Evolutionary conservation across 768 basidiomycete species (phyloP).

Genomic region (Auricularia sp.): DNA sequence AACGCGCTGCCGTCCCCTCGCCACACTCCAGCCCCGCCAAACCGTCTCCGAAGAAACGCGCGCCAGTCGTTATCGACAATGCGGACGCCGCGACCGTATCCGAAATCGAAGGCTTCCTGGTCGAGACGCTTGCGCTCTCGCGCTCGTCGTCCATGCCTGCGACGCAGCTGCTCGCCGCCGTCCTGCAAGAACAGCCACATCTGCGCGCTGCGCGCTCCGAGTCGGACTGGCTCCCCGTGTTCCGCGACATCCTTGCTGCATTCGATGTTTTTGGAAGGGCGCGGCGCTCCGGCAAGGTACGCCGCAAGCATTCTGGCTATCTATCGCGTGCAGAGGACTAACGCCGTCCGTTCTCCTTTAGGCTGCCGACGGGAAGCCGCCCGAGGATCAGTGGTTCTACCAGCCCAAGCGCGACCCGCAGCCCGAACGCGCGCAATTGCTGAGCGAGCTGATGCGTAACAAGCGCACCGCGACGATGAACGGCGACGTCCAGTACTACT

Average conservation of each 20-base stretch:
- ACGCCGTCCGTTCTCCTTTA: constrained; percentile 13
- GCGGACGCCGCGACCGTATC: constrained; percentile 28
- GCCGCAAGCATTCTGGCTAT: constrained; percentile 13
- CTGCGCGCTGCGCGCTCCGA: constrained; percentile 30
- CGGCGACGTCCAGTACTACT: constrained; percentile 73
- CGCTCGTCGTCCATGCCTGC: constrained; percentile 58
- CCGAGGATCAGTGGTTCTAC: constrained; percentile 69
- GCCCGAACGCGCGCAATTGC: constrained; percentile 55
- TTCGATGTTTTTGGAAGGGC: constrained; percentile 66
- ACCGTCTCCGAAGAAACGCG: not conserved
- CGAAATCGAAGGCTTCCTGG: constrained; percentile 55
- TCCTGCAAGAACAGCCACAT: constrained; percentile 45
- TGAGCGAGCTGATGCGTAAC: constrained; percentile 65
- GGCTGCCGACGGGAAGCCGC: constrained; percentile 39
- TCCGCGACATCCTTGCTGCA: constrained; percentile 41
- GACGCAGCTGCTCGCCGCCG: constrained; percentile 39
- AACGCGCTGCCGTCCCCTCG: not conserved
- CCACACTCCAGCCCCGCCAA: not conserved
- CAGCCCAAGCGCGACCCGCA: constrained; percentile 64
- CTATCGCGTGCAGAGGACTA: not conserved
- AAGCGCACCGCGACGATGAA: constrained; percentile 74
- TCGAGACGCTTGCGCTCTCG: constrained; percentile 63
- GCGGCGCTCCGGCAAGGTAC: constrained; percentile 51
- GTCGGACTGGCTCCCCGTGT: constrained; percentile 39
- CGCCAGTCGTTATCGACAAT: not conserved